Evolutionary conservation across 164 flowering plant species (phyloP), one percentile per base, ranked within the genome.

Genomic region (Houttuynia cordata): DNA sequence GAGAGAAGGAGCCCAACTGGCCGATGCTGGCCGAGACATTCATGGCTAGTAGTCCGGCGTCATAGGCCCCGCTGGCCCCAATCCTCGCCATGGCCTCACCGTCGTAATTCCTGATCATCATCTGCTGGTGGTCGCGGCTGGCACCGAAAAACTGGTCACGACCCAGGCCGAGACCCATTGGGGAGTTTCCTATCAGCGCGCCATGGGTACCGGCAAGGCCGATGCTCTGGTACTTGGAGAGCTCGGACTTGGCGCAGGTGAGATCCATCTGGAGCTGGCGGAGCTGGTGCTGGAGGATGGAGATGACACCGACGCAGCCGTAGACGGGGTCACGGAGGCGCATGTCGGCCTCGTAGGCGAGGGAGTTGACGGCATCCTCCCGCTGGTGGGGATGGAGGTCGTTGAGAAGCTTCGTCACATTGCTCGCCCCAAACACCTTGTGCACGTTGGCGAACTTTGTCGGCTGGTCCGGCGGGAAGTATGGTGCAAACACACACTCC

Each of bases 401-500:
- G 75, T 84, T 86, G 49, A 88, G 96, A 0, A 88, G 80, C 68
- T 86, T 88, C 1, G 93, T 86, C 18, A 88, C 91, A 60, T 88
- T 88, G 79, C 91, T 84, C 7, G 96, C 96, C 1, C 96, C 96
- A 61, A 86, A 88, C 24, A 88, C 92, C 64, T 83, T 88, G 84
- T 88, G 96, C 8, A 88, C 96, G 67, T 82, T 84, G 10, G 89
- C 86, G 23, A 88, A 88, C 60, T 88, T 88, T 53, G 84, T 90
- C 0, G 96, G 96, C 72, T 88, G 87, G 64, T 88, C 96, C 21
- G 96, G 96, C 8, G 96, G 96, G 73, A 88, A 88, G 61, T 88
- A 88, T 0, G 96, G 96, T 0, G 96, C 93, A 51, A 88, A 88
- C 0, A 84, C 96, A 51, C 96, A 88, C 71, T 88, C 93, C 17